These are phyloP conservation scores for Saturnispora saitoi DNA, from an alignment of 805 yeast species.

Conservation along the genomic window DNA sequence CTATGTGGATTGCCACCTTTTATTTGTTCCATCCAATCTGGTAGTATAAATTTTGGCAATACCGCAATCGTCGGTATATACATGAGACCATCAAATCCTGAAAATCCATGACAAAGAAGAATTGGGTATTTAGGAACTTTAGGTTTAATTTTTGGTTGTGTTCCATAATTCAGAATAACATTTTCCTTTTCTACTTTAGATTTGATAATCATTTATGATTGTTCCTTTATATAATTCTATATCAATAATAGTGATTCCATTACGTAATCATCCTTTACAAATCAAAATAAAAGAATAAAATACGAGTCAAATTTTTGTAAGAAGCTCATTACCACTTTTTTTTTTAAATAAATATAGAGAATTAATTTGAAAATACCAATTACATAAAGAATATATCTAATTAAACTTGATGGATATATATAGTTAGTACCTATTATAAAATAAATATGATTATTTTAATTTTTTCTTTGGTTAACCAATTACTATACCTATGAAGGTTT, in stretches of 20 bases:
- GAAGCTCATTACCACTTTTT: neutral
- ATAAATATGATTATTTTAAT: no score
- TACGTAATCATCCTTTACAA: neutral
- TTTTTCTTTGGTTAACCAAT: no score
- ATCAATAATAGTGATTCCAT: neutral
- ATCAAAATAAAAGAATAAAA: neutral
- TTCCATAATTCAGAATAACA: neutral
- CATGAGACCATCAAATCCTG: slow-evolving; percentile 16
- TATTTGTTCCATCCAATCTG: slow-evolving; percentile 1
- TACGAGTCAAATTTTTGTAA: neutral
- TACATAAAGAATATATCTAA: no score
- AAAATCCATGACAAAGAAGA: slow-evolving; percentile 19
- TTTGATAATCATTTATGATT: neutral
- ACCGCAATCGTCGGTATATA: slow-evolving; percentile 5
- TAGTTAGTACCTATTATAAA: no score
- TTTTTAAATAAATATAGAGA: neutral
- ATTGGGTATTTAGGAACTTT: slow-evolving; percentile 23
- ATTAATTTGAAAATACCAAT: no score
- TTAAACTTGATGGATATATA: no score
- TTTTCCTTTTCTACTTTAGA: neutral
- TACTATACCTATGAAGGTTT: no score
- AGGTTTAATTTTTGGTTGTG: neutral
- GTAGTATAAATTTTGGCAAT: slow-evolving; percentile 4
- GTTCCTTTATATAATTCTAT: no score
- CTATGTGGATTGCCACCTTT: neutral